phyloP scores from a whole-genome alignment of 768 basidiomycete genomes.

The Lactifluus echinatus region DNA sequence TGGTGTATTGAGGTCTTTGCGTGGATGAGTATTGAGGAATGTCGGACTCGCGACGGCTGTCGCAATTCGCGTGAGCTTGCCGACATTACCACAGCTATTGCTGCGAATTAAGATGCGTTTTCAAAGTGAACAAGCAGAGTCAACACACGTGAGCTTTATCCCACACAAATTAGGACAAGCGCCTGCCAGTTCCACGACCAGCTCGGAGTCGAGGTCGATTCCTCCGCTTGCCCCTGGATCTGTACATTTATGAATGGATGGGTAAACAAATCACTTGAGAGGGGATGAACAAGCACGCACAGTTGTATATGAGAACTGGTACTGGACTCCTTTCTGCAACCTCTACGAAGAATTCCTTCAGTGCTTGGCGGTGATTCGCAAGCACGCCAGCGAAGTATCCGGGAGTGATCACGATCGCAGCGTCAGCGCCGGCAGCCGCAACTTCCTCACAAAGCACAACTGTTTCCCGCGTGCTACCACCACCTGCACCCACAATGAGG shows the following conservation, averaged over 20 bases:
- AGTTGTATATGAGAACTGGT: slow-evolving; percentile 85
- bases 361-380: slow-evolving; percentile 47
- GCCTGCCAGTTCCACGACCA: slow-evolving; percentile 70
- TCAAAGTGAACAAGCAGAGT: background rate
- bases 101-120: background rate
- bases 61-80: slow-evolving; percentile 81
- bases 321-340: slow-evolving; percentile 74
- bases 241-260: slow-evolving; percentile 26
- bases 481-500: slow-evolving; percentile 76
- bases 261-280: background rate
- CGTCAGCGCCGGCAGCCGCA: slow-evolving; percentile 80
- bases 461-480: slow-evolving; percentile 76
- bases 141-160: slow-evolving; percentile 78
- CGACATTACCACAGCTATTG: slow-evolving; percentile 79
- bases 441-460: slow-evolving; percentile 68
- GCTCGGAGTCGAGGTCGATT: slow-evolving; percentile 85
- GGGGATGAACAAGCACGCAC: slow-evolving; percentile 35
- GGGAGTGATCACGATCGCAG: slow-evolving; percentile 74
- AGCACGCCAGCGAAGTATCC: slow-evolving; percentile 83
- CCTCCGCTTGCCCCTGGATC: slow-evolving; percentile 84
- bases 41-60: slow-evolving; percentile 49
- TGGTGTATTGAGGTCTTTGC: slow-evolving; percentile 53
- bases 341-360: slow-evolving; percentile 74
- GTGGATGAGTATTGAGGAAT: slow-evolving; percentile 54
- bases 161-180: slow-evolving; percentile 75